Percentiles rank a stretch among this genome's conserved stretches.
Evolutionary conservation across 179 eudicot genomes (phyloP).

Genomic region (Gypsophila paniculata): DNA sequence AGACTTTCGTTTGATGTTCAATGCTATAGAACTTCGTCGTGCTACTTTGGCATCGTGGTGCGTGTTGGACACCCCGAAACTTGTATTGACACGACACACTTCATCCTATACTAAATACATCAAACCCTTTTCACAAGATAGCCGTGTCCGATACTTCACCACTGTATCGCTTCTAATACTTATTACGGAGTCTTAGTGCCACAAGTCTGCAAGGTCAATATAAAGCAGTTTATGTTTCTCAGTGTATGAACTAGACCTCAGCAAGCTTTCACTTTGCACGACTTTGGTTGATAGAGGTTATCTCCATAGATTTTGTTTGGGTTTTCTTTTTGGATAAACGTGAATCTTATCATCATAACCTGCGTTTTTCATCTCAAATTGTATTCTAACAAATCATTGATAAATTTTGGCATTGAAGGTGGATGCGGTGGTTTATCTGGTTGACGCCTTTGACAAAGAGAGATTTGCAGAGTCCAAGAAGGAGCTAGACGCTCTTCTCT

Average conservation of each 20-base stretch:
- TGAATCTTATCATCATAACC: not conserved
- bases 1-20: conserved; percentile 19
- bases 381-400: not conserved
- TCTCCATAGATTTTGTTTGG: not conserved
- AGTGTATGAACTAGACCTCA: too few species aligned
- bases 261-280: too few species aligned
- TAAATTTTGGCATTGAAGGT: conserved; percentile 40
- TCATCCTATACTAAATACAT: too few species aligned
- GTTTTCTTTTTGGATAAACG: not conserved
- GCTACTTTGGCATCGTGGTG: too few species aligned
- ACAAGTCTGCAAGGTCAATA: not conserved
- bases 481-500: conserved; percentile 79
- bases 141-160: too few species aligned
- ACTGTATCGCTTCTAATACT: too few species aligned
- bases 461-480: conserved; percentile 78
- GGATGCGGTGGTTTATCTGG: conserved; percentile 83
- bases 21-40: too few species aligned
- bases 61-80: too few species aligned
- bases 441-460: conserved; percentile 82
- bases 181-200: too few species aligned
- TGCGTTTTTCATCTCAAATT: not conserved
- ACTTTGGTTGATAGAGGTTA: not conserved
- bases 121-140: too few species aligned
- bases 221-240: not conserved
- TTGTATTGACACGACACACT: too few species aligned